These are phyloP conservation scores for barrel medic (Medicago truncatula) DNA, from an alignment of 306 rosid genomes.

Conservation along the genomic window DNA sequence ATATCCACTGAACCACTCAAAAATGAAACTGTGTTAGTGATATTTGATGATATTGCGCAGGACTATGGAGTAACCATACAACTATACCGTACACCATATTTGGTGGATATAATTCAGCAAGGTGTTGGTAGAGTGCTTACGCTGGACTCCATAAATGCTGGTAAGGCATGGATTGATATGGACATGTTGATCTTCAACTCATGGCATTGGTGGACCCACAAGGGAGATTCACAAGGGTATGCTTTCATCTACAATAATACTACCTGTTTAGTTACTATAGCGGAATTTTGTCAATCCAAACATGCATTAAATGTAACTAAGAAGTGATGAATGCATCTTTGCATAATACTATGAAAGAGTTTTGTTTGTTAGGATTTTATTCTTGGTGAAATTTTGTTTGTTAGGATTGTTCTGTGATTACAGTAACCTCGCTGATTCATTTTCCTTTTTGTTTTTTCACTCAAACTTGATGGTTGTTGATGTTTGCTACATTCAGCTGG, in stretches of 20 bases:
- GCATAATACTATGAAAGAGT: no score
- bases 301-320: no score
- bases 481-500: conserved; percentile 62
- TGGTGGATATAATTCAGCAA: conserved; percentile 72
- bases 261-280: no score
- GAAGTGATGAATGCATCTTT: no score
- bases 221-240: conserved; percentile 79
- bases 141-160: conserved; percentile 66
- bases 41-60: conserved; percentile 48
- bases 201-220: conserved; percentile 98
- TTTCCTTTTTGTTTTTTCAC: background rate
- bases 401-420: no score
- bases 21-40: conserved; percentile 29
- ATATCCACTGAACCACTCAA: conserved; percentile 1
- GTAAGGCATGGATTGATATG: conserved; percentile 71
- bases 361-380: no score
- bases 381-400: no score
- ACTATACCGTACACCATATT: conserved; percentile 76
- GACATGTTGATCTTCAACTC: conserved; percentile 88
- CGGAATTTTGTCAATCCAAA: no score
- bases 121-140: conserved; percentile 68
- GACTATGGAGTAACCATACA: conserved; percentile 68
- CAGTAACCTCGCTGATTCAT: no score
- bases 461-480: conserved; percentile 3
- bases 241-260: background rate